Percentiles rank a stretch among this genome's conserved stretches.
Evolutionary conservation across 1,284 basidiomycete genomes (phyloP).

Genomic region (Trametes sp.): DNA sequence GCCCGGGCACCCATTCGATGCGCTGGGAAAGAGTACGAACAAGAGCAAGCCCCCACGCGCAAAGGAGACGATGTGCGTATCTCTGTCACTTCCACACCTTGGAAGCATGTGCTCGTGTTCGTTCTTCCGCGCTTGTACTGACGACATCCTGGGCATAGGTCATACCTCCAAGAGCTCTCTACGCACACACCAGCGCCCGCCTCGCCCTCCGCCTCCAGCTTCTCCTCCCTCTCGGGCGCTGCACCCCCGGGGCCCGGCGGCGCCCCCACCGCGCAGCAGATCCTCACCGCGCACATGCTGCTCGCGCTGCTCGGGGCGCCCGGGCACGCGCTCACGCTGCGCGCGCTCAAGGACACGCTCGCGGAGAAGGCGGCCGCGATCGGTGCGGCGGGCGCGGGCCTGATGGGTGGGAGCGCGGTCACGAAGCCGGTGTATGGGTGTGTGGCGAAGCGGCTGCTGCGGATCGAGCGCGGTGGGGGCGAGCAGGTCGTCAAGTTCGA

Average conservation of each 20-base stretch:
- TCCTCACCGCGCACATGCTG: constrained; percentile 71
- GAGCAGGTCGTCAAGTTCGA: constrained; percentile 79
- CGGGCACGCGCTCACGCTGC: constrained; percentile 64
- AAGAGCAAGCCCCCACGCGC: constrained; percentile 52
- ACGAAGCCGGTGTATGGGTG: constrained; percentile 69
- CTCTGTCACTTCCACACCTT: not conserved
- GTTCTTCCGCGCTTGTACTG: constrained; percentile 24
- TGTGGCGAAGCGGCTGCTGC: constrained; percentile 76
- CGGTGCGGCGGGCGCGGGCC: constrained; percentile 38
- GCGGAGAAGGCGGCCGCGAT: constrained; percentile 45
- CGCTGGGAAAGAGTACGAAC: constrained; percentile 32
- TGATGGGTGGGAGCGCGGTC: constrained; percentile 48
- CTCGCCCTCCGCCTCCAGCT: constrained; percentile 56
- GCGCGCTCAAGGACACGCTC: constrained; percentile 67
- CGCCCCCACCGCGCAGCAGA: constrained; percentile 64
- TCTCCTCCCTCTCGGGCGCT: constrained; percentile 50
- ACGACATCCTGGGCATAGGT: constrained; percentile 46
- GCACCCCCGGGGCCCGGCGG: constrained; percentile 36
- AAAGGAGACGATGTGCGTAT: constrained; percentile 70
- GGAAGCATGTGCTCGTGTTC: constrained; percentile 18
- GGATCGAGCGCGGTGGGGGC: constrained; percentile 74
- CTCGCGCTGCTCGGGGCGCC: constrained; percentile 59
- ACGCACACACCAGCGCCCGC: constrained; percentile 41
- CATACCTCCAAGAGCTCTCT: constrained; percentile 57
- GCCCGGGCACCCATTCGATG: constrained; percentile 57